These are phyloP conservation scores for Phialophora chinensis DNA, from an alignment of 2,329 filamentous ascomycete species.

Conservation along the genomic window DNA sequence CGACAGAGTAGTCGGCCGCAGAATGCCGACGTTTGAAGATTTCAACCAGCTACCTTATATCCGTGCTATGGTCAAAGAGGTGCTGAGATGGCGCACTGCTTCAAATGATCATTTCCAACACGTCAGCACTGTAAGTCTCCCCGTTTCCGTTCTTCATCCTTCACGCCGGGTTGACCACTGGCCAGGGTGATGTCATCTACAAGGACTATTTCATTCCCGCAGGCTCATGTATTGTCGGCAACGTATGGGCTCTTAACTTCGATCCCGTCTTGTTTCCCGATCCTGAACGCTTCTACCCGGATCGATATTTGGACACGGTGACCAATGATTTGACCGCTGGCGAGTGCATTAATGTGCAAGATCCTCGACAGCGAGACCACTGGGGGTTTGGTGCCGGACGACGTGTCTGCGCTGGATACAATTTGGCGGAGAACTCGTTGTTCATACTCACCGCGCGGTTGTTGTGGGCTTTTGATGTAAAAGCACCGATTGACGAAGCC, in stretches of 20 bases:
- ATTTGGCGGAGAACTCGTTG: constrained; percentile 59
- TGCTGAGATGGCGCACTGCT: constrained; percentile 42
- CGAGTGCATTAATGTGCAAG: constrained; percentile 13
- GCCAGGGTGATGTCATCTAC: constrained; percentile 42
- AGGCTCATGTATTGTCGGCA: constrained; percentile 46
- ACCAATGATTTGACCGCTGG: constrained; percentile 40
- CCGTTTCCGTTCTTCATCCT: background rate
- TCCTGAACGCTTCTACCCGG: constrained; percentile 45
- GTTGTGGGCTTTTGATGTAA: constrained; percentile 26
- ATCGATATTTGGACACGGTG: constrained; percentile 39
- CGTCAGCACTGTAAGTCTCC: constrained; percentile 16
- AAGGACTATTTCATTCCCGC: constrained; percentile 45
- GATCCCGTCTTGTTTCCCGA: constrained; percentile 44
- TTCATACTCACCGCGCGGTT: constrained; percentile 53
- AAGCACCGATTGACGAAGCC: constrained; percentile 17
- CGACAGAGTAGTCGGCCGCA: constrained; percentile 19
- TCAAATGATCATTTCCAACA: constrained; percentile 40
- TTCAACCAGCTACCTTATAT: constrained; percentile 41
- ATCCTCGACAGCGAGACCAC: constrained; percentile 18
- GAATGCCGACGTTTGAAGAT: constrained; percentile 43
- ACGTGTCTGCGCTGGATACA: constrained; percentile 52
- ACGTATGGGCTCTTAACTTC: constrained; percentile 54
- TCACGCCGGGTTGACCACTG: constrained; percentile 15
- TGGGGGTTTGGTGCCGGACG: constrained; percentile 49
- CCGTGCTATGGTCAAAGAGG: constrained; percentile 42